These are phyloP conservation scores for Climacium dendroides DNA, from an alignment of 225 moss, liverwort and hornwort species.

Conservation along the genomic window DNA sequence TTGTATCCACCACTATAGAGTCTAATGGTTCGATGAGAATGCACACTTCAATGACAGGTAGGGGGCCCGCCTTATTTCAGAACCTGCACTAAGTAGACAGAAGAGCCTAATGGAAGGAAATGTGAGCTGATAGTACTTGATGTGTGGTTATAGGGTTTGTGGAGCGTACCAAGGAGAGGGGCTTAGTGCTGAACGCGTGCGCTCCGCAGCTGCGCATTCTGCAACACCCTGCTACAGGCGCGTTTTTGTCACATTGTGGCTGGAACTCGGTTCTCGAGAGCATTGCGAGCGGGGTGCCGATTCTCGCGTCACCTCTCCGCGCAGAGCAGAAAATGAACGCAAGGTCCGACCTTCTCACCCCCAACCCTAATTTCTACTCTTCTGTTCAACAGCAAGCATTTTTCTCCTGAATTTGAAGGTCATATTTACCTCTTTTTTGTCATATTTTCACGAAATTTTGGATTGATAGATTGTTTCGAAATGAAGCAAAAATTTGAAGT, in stretches of 20 bases:
- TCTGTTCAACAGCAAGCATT: background rate
- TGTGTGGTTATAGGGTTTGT: background rate
- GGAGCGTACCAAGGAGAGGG: constrained; percentile 14
- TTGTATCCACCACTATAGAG: too few species aligned
- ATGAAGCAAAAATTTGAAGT: too few species aligned
- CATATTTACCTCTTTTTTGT: too few species aligned
- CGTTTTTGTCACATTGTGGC: constrained; percentile 31
- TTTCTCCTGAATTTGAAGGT: too few species aligned
- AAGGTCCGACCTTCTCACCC: background rate
- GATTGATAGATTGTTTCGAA: too few species aligned
- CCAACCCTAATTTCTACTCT: background rate
- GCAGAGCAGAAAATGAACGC: constrained; percentile 20
- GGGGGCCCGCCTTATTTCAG: too few species aligned
- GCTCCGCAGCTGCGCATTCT: constrained; percentile 12
- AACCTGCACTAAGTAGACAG: too few species aligned
- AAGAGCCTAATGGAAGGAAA: too few species aligned
- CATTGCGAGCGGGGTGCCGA: background rate
- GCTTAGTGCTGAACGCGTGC: background rate
- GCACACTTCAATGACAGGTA: too few species aligned
- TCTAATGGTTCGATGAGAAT: too few species aligned
- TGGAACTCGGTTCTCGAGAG: constrained; percentile 21
- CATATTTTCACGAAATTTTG: too few species aligned
- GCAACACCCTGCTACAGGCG: constrained; percentile 7
- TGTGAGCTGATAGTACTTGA: background rate
- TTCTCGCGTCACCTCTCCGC: constrained; percentile 8